phyloP scores from a whole-genome alignment of 208 protist species.

The Polymyxa betae region DNA sequence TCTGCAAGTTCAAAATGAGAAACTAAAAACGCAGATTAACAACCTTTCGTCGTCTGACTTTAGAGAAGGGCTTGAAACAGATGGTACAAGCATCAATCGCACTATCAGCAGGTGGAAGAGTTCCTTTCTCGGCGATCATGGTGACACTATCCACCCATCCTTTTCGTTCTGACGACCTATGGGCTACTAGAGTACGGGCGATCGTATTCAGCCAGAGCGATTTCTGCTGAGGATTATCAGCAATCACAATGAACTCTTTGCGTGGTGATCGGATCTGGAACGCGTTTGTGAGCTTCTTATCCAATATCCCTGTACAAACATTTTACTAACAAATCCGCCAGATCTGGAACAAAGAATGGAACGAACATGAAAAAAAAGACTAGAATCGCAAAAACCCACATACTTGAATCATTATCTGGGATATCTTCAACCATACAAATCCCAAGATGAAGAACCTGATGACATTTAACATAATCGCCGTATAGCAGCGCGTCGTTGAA shows the following conservation, averaged over 20 bases:
- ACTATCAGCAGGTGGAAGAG: background rate
- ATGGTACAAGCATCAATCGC: background rate
- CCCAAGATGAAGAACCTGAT: background rate
- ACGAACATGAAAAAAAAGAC: background rate
- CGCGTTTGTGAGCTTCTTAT: background rate
- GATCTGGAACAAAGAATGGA: too few relatives aligned
- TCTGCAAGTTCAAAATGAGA: background rate
- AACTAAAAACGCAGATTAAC: background rate
- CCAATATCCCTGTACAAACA: background rate
- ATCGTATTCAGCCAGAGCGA: slow-evolving; percentile 44
- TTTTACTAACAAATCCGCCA: too few relatives aligned
- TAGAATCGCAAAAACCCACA: background rate
- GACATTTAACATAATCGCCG: slow-evolving; percentile 33
- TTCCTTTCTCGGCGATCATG: background rate
- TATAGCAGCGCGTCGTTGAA: slow-evolving; percentile 47
- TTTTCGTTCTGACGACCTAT: slow-evolving; percentile 26
- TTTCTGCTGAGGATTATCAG: slow-evolving; percentile 7
- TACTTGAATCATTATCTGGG: slow-evolving; percentile 8
- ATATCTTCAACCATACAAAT: background rate
- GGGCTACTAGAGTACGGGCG: background rate
- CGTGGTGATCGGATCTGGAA: background rate
- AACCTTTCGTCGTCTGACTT: slow-evolving; percentile 38
- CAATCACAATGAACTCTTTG: slow-evolving; percentile 25
- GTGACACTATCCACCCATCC: background rate
- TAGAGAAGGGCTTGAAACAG: slow-evolving; percentile 33